These are phyloP conservation scores for Ustilago hordei DNA, from an alignment of 1,284 basidiomycete species.

Conservation along the genomic window DNA sequence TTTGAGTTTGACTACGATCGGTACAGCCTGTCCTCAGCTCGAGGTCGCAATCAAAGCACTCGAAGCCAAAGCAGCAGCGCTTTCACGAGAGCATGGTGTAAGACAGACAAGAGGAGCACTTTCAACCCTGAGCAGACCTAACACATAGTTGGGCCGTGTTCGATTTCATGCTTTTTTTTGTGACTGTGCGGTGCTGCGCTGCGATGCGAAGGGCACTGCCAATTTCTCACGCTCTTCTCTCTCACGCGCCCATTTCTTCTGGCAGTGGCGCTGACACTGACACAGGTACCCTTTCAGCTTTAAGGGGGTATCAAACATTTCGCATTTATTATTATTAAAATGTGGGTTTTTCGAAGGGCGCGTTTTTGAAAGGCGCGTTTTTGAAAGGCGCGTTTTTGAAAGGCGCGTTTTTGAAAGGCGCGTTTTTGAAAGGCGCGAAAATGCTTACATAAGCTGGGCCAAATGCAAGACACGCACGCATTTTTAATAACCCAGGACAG, in stretches of 20 bases:
- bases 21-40: not conserved
- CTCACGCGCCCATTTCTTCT: constrained; percentile 4
- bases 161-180: not conserved
- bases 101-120: not conserved
- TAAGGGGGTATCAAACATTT: too few relatives aligned
- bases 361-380: too few relatives aligned
- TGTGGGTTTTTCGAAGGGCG: too few relatives aligned
- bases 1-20: not conserved
- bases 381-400: too few relatives aligned
- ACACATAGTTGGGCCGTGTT: not conserved
- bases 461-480: too few relatives aligned
- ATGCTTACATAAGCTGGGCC: too few relatives aligned
- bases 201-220: not conserved
- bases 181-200: not conserved
- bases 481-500: too few relatives aligned
- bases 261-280: not conserved
- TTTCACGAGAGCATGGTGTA: not conserved
- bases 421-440: too few relatives aligned
- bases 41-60: not conserved
- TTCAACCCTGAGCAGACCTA: not conserved
- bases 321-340: too few relatives aligned
- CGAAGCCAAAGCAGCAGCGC: not conserved
- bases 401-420: too few relatives aligned
- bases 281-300: not conserved
- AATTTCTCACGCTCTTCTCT: constrained; percentile 1